A percentile compares a stretch with the other conserved stretches of the same genome.
Evolutionary conservation across 2,329 filamentous ascomycete species (phyloP).

Genomic region (Ambrosiella xylebori): DNA sequence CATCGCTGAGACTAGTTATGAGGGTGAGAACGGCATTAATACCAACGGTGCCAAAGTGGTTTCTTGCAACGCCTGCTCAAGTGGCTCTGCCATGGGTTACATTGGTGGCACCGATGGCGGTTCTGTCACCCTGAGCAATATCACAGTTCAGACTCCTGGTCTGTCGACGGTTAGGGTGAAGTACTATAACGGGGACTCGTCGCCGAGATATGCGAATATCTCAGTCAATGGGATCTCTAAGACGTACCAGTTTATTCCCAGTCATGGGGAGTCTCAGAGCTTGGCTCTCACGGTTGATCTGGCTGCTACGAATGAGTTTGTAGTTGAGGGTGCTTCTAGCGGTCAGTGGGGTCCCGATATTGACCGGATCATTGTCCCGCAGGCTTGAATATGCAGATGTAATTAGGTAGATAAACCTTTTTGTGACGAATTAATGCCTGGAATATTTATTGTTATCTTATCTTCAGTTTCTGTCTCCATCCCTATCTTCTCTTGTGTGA

Average conservation of each 20-base stretch:
- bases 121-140: slow-evolving; percentile 28
- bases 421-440: background rate
- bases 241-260: slow-evolving; percentile 37
- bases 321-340: slow-evolving; percentile 25
- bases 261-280: slow-evolving; percentile 25
- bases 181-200: slow-evolving; percentile 37
- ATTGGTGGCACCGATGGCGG: slow-evolving; percentile 32
- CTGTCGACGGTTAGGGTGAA: slow-evolving; percentile 36
- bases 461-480: background rate
- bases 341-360: slow-evolving; percentile 31
- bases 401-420: background rate
- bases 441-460: background rate
- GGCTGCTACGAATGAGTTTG: slow-evolving; percentile 30
- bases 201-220: slow-evolving; percentile 35
- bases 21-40: slow-evolving; percentile 33
- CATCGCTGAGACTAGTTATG: slow-evolving; percentile 27
- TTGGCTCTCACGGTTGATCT: slow-evolving; percentile 32
- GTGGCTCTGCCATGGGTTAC: slow-evolving; percentile 32
- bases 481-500: too few relatives aligned
- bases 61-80: slow-evolving; percentile 35
- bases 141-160: slow-evolving; percentile 27
- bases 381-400: background rate
- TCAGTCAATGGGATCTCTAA: slow-evolving; percentile 36
- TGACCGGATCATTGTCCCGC: slow-evolving; percentile 36
- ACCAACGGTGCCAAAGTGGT: slow-evolving; percentile 28